Evolutionary conservation across 345 rosid genomes (phyloP).

Genomic region (Acer campestre): DNA sequence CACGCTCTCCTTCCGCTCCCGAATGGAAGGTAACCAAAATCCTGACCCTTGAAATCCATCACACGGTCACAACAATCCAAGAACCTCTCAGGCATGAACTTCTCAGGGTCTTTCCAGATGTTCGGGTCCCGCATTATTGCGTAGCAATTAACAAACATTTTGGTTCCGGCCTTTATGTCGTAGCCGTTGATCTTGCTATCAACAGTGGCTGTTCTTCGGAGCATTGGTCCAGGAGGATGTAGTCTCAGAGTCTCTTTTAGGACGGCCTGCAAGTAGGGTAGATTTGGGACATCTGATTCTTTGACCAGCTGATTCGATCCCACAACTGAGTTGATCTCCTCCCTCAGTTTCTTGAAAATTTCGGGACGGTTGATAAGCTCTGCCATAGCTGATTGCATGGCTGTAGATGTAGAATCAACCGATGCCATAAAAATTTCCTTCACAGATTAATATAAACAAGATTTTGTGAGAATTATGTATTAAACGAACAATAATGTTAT

Average conservation of each 20-base stretch:
- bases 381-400: conserved; percentile 43
- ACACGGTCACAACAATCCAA: background rate
- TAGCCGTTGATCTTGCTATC: conserved; percentile 29
- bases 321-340: conserved; percentile 34
- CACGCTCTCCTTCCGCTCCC: conserved; percentile 53
- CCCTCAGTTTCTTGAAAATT: conserved; percentile 27
- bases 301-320: conserved; percentile 30
- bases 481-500: too few relatives aligned
- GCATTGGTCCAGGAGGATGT: conserved; percentile 43
- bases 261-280: conserved; percentile 42
- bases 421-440: conserved; percentile 43
- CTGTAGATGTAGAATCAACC: conserved; percentile 36
- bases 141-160: conserved; percentile 27
- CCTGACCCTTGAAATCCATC: conserved; percentile 35
- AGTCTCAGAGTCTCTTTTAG: conserved; percentile 45
- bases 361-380: conserved; percentile 38
- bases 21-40: conserved; percentile 37
- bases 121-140: conserved; percentile 38
- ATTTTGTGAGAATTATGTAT: background rate
- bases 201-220: conserved; percentile 34
- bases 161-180: conserved; percentile 31
- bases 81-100: conserved; percentile 35
- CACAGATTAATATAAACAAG: background rate
- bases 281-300: conserved; percentile 44
- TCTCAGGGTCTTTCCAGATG: conserved; percentile 23